Evolutionary conservation across 768 basidiomycete species (phyloP), one percentile per base, ranked within the genome.

Genomic region (Leccinum disarticulatum): DNA sequence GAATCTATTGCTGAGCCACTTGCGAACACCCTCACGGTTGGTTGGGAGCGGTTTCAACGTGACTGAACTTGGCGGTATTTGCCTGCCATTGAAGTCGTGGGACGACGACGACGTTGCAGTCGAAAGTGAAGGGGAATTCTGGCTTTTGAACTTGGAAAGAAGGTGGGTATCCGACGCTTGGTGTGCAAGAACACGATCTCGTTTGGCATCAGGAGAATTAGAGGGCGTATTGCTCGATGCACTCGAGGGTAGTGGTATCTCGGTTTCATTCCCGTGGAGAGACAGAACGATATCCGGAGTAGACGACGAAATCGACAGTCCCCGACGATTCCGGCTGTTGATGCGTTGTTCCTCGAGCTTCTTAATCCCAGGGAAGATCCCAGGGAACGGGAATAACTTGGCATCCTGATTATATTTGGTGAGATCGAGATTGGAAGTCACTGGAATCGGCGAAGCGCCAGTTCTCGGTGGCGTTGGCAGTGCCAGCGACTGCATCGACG

Each of bases 361-460:
- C 67, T 87, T 82, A 73, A 94, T 87, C 38, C 92, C 93, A 27
- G 92, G 93, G 81, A 96, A 95, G 74, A 94, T 87, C 43, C 91
- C 93, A 27, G 92, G 93, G 81, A 96, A 95, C 1, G 95, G 93
- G 74, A 89, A 90, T 36, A 97, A 79, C 71, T 98, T 98, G 33
- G 83, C 72, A 58, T 83, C 80, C 55, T 65, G 66, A 62, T 85
- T 85, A 74, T 90, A 95, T 74, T 81, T 91, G 30, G 80, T 79
- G 70, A 87, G 74, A 74, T 93, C 91, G 31, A 83, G 82, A 14
- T 84, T 80, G 28, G 89, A 87, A 11, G 86, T 82, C 17, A 86
- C 82, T 43, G 93, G 93, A 38, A 94, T 83, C n/a, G 91, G 89
- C 8, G 91, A 93, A 11, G 83, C 81, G 38, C 82, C 84, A 49